Conservation (phyloP, 768 basidiomycete genomes). For the Hortiboletus campestris region DNA sequence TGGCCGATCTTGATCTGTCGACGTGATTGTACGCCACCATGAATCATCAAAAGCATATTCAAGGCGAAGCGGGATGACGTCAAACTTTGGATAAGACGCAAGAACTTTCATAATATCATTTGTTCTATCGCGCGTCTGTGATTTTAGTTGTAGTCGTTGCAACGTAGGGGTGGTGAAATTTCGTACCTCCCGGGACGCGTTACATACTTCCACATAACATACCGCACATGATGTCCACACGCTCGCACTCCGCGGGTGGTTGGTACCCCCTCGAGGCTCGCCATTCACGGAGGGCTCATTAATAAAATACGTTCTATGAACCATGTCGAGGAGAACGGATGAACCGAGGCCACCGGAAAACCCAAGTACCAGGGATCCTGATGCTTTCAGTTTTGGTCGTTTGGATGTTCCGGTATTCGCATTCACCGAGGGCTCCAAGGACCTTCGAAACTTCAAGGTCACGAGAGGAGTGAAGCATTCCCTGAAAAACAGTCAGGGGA, state of each 20-base stretch:
- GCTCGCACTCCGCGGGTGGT: slow-evolving; percentile 60
- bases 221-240: slow-evolving; percentile 63
- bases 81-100: slow-evolving; percentile 46
- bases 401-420: slow-evolving; percentile 51
- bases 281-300: slow-evolving; percentile 20
- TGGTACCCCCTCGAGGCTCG: slow-evolving; percentile 51
- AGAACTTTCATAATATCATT: slow-evolving; percentile 50
- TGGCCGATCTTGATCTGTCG: slow-evolving; percentile 21
- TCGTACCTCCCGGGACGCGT: slow-evolving; percentile 60
- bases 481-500: slow-evolving; percentile 31
- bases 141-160: slow-evolving; percentile 8
- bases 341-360: slow-evolving; percentile 83
- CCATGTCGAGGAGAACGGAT: slow-evolving; percentile 66
- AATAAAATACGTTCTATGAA: slow-evolving; percentile 57
- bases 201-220: slow-evolving; percentile 70
- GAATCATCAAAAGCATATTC: slow-evolving; percentile 70
- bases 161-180: neutral
- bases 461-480: slow-evolving; percentile 67
- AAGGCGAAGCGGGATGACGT: slow-evolving; percentile 61
- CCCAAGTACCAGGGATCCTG: slow-evolving; percentile 65
- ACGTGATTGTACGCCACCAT: slow-evolving; percentile 61
- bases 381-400: slow-evolving; percentile 59
- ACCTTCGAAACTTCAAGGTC: slow-evolving; percentile 59
- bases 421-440: slow-evolving; percentile 65
- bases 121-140: slow-evolving; percentile 54